Evolutionary conservation across 2,329 filamentous ascomycete genomes (phyloP).

Genomic region (Sporothrix pallida): DNA sequence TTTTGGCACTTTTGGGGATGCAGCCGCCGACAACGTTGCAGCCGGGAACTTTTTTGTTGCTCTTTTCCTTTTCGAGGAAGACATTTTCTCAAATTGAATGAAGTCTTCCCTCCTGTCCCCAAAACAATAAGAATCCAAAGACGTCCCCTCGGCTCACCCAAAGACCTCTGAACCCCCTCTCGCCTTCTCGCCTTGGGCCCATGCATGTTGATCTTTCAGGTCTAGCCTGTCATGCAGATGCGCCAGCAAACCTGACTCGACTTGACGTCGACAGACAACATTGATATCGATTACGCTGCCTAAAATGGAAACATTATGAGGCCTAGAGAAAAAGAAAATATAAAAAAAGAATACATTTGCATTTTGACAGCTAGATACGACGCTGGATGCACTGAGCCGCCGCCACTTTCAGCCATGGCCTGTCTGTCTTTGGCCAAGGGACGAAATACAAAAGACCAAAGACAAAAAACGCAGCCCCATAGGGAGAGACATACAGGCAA

Average conservation of each 20-base stretch:
- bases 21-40: too few species aligned
- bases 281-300: neutral
- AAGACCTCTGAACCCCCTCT: neutral
- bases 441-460: too few species aligned
- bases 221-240: neutral
- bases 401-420: neutral
- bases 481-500: slow-evolving; percentile 17
- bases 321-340: neutral
- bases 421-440: too few species aligned
- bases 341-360: neutral
- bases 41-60: too few species aligned
- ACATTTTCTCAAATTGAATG: too few species aligned
- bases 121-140: too few species aligned
- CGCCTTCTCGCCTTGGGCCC: neutral
- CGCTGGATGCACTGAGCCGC: neutral
- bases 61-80: too few species aligned
- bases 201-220: slow-evolving; percentile 13
- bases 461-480: neutral
- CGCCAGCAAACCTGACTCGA: too few species aligned
- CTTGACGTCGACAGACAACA: too few species aligned
- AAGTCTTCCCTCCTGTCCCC: too few species aligned
- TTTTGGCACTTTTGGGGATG: too few species aligned
- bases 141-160: too few species aligned
- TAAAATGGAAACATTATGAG: neutral
- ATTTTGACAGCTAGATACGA: slow-evolving; percentile 1